Evolutionary conservation across 2,329 filamentous ascomycete genomes (phyloP).

Genomic region (Xylariaceae sp.): DNA sequence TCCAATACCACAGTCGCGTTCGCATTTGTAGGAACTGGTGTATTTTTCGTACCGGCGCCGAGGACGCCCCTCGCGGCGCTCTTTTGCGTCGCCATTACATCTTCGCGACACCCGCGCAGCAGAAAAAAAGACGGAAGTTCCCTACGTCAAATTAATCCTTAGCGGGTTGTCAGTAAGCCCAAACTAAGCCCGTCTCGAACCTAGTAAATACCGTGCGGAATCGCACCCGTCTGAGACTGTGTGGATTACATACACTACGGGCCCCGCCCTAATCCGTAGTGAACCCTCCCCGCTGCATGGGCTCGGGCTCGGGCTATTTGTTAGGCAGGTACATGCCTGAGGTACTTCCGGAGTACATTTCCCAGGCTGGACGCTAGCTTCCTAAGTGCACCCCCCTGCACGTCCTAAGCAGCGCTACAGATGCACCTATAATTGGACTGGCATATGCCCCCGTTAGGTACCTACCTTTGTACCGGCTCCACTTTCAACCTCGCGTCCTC

Average conservation of each 20-base stretch:
- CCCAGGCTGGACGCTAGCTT: not conserved
- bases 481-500: conserved; percentile 15
- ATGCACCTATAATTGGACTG: not conserved
- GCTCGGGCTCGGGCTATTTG: not conserved
- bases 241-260: not conserved
- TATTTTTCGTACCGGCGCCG: not conserved
- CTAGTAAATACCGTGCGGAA: not conserved
- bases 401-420: not conserved
- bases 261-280: not conserved
- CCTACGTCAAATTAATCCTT: not conserved
- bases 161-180: not conserved
- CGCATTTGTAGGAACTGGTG: not conserved
- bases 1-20: not conserved
- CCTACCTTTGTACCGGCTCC: not conserved
- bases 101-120: too few species aligned
- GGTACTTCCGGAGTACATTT: not conserved
- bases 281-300: not conserved
- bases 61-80: conserved; percentile 11
- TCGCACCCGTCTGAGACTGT: not conserved
- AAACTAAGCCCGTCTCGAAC: too few species aligned
- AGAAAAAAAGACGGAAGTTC: too few species aligned
- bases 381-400: not conserved
- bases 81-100: conserved; percentile 18
- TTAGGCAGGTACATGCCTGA: not conserved
- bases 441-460: not conserved